These are phyloP conservation scores for Penicillium concentricum DNA, from an alignment of 2,329 filamentous ascomycete genomes.

Conservation along the genomic window DNA sequence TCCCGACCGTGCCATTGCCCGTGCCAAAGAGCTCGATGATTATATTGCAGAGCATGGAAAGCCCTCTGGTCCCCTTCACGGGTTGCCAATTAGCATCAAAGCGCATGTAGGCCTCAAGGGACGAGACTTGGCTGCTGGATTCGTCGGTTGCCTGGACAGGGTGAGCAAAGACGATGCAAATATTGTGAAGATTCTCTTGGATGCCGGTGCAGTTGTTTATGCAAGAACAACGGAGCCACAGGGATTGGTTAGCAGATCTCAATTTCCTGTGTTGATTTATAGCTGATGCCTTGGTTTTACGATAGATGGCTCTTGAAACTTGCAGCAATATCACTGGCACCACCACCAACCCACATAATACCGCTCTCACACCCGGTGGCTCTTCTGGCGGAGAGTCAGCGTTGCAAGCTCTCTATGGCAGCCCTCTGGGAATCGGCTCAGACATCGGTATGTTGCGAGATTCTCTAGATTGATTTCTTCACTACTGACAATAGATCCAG, in stretches of 20 bases:
- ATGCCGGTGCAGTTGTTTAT: slow-evolving; percentile 33
- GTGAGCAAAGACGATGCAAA: slow-evolving; percentile 24
- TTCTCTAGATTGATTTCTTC: background rate
- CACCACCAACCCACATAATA: slow-evolving; percentile 27
- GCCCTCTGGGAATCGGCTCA: slow-evolving; percentile 23
- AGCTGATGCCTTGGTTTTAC: background rate
- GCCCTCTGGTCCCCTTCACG: slow-evolving; percentile 53
- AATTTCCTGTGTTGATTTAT: background rate
- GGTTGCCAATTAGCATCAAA: slow-evolving; percentile 53
- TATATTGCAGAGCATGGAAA: slow-evolving; percentile 30
- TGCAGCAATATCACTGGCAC: slow-evolving; percentile 31
- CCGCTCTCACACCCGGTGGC: slow-evolving; percentile 21
- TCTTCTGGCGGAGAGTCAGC: slow-evolving; percentile 27
- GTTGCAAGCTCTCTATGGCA: slow-evolving; percentile 21
- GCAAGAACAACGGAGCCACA: slow-evolving; percentile 33
- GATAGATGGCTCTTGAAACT: slow-evolving; percentile 31
- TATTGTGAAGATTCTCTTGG: slow-evolving; percentile 27
- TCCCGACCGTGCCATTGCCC: slow-evolving; percentile 44
- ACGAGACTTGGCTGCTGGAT: slow-evolving; percentile 25
- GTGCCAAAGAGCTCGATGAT: slow-evolving; percentile 44
- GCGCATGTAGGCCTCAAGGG: slow-evolving; percentile 28
- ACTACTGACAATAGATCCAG: background rate
- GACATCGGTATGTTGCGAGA: slow-evolving; percentile 17
- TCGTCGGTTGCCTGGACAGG: slow-evolving; percentile 28
- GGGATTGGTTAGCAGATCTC: slow-evolving; percentile 7